Conservation (phyloP, 2,329 filamentous ascomycete genomes). For the Diaporthe caulivora region DNA sequence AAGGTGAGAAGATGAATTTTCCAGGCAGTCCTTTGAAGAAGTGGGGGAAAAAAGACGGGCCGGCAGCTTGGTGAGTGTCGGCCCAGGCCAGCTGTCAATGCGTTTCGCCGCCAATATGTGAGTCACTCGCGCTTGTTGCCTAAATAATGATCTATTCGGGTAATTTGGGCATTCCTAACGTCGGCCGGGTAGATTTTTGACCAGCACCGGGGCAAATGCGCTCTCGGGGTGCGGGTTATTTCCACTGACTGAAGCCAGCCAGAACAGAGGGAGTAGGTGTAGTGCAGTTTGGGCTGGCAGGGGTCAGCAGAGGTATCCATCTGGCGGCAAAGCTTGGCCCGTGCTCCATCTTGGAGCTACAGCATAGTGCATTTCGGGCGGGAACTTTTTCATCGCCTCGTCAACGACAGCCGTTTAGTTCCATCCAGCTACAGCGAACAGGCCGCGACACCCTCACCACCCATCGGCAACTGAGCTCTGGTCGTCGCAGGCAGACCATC, state of each 20-base stretch:
- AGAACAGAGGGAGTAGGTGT: background rate
- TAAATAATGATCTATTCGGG: background rate
- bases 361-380: constrained; percentile 17
- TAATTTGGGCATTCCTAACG: background rate
- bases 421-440: constrained; percentile 15
- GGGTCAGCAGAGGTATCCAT: background rate
- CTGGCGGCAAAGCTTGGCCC: background rate
- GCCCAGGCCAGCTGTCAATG: constrained; percentile 24
- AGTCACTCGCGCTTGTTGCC: background rate
- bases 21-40: constrained; percentile 30
- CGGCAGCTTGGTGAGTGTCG: constrained; percentile 3
- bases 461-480: constrained; percentile 22
- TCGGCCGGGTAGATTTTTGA: background rate
- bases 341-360: constrained; percentile 21
- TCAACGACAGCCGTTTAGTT: constrained; percentile 9
- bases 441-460: constrained; percentile 6
- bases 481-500: constrained; percentile 18
- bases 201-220: background rate
- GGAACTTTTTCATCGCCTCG: constrained; percentile 35
- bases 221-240: background rate
- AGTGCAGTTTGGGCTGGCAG: background rate
- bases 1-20: constrained; percentile 27
- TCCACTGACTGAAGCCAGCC: background rate
- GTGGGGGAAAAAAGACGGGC: constrained; percentile 33
- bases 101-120: background rate